Conservation (phyloP, 2,329 filamentous ascomycete genomes). For the Acephala macrosclerotiorum region DNA sequence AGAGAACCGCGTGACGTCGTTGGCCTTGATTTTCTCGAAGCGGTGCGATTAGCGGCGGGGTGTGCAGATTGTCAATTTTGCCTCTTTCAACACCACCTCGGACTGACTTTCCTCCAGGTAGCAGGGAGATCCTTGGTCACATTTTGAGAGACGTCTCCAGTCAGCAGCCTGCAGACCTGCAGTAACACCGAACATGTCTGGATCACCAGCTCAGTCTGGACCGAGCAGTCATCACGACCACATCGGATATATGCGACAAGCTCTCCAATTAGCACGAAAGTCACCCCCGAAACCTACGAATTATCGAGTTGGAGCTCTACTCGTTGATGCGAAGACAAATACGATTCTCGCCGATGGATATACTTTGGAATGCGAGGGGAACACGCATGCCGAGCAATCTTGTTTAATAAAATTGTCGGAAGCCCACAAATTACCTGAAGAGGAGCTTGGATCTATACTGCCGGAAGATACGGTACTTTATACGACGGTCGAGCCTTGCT, state of each 20-base stretch:
- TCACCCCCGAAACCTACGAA: constrained; percentile 90
- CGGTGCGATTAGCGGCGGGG: constrained; percentile 6
- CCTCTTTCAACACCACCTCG: neutral
- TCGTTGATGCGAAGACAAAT: constrained; percentile 67
- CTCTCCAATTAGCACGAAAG: constrained; percentile 76
- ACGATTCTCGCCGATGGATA: constrained; percentile 81
- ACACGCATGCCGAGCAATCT: constrained; percentile 96
- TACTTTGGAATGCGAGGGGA: constrained; percentile 88
- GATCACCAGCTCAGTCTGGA: constrained; percentile 12
- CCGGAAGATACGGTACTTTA: constrained; percentile 71
- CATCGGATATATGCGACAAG: constrained; percentile 67
- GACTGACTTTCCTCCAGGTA: neutral
- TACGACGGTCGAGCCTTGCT: constrained; percentile 92
- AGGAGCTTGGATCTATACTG: constrained; percentile 58
- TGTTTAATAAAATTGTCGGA: constrained; percentile 78
- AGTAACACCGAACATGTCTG: constrained; percentile 18
- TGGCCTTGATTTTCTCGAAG: constrained; percentile 6
- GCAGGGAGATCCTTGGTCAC: neutral
- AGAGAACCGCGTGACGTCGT: constrained; percentile 1
- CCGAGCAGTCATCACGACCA: constrained; percentile 26
- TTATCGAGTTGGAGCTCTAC: constrained; percentile 92
- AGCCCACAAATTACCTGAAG: constrained; percentile 57
- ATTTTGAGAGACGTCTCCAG: constrained; percentile 3
- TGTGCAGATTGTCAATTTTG: neutral
- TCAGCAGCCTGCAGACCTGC: constrained; percentile 4